phyloP scores from a whole-genome alignment of 1,284 basidiomycete genomes.

The Sporisorium exsertum region DNA sequence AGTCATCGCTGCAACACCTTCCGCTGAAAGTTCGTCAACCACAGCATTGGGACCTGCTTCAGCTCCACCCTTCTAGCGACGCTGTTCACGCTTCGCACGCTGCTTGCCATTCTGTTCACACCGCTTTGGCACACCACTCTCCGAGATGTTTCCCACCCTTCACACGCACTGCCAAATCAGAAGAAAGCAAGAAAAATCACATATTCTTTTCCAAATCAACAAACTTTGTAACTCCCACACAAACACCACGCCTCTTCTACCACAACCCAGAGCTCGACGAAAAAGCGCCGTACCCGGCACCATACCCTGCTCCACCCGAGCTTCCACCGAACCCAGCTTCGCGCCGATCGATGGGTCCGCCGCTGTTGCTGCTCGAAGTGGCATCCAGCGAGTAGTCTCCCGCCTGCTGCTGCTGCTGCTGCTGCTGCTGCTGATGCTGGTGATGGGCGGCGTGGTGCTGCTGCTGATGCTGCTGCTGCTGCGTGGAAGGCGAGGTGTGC shows the following conservation, averaged over 20 bases:
- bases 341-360: conserved; percentile 37
- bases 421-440: conserved; percentile 23
- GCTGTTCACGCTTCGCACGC: no score
- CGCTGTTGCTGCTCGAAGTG: conserved; percentile 17
- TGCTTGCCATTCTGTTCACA: no score
- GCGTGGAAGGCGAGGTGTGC: conserved; percentile 18
- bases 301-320: conserved; percentile 8
- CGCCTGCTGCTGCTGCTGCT: conserved; percentile 15
- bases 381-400: conserved; percentile 11
- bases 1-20: no score
- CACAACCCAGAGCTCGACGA: conserved; percentile 26
- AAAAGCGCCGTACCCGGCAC: conserved; percentile 24
- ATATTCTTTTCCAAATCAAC: background rate
- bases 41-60: no score
- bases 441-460: conserved; percentile 27
- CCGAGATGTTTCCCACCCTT: no score
- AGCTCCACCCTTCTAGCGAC: no score
- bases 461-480: conserved; percentile 21
- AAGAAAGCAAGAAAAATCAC: background rate
- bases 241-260: background rate
- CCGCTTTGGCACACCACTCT: no score
- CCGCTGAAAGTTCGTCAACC: no score
- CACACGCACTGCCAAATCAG: background rate
- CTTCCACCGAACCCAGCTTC: conserved; percentile 15
- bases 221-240: background rate